Conservation (phyloP, 441 rosid genomes). For the Theobroma grandiflorum region DNA sequence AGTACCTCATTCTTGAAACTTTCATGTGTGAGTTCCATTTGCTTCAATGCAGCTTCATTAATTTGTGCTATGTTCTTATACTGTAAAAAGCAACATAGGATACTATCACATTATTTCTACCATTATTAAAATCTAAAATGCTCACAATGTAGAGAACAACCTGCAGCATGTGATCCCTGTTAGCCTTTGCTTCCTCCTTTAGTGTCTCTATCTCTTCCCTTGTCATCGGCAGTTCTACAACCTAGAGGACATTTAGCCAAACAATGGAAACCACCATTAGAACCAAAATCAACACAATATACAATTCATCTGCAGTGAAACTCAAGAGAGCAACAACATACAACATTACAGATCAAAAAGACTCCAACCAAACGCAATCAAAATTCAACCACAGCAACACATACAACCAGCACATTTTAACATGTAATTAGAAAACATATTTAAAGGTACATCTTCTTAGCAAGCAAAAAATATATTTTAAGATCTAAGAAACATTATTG, state of each 20-base stretch:
- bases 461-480: not conserved
- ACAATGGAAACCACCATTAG: slow-evolving; percentile 25
- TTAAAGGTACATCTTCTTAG: not conserved
- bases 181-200: slow-evolving; percentile 81
- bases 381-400: not conserved
- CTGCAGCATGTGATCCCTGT: slow-evolving; percentile 97
- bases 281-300: slow-evolving; percentile 12
- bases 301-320: slow-evolving; percentile 3
- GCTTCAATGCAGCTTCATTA: slow-evolving; percentile 90
- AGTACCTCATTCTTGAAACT: slow-evolving; percentile 83
- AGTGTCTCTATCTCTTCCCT: slow-evolving; percentile 80
- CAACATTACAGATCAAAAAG: slow-evolving; percentile 13
- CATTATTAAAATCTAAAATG: slow-evolving; percentile 17
- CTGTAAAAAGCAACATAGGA: slow-evolving; percentile 55
- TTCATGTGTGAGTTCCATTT: slow-evolving; percentile 93
- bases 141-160: slow-evolving; percentile 45
- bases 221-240: slow-evolving; percentile 57
- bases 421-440: not conserved
- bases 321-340: slow-evolving; percentile 23
- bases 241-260: slow-evolving; percentile 48
- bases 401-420: not conserved
- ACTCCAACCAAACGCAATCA: not conserved
- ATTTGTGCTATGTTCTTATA: slow-evolving; percentile 95
- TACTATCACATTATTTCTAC: slow-evolving; percentile 26
- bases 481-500: not conserved